Base-by-base conservation (phyloP, 345 rosid species). In the Turnera subulata region DNA sequence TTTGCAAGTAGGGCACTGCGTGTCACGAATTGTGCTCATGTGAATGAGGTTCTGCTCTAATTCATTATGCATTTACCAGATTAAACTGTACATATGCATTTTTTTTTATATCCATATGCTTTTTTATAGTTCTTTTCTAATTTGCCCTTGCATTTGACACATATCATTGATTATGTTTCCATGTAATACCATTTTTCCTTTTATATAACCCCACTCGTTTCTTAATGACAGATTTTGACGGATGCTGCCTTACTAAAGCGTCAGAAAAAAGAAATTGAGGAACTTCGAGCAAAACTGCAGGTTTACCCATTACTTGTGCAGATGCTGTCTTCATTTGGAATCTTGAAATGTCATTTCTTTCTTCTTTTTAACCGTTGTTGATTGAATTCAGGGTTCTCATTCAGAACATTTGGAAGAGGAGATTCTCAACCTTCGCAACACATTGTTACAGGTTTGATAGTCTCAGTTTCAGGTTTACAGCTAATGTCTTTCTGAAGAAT, bases 241-340 rank as follows among this genome's bases (percentile, higher is more conserved):
- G 96, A 92, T 79, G 96, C 95, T 68, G 98, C 98, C 69, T 61
- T 92, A 61, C 58, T 92, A 63, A 92, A 92, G 81, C 96, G 98
- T 44, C 98, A 89, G 64, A 92, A 92, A 83, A 92, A 84, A 75
- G 98, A 92, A 72, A 92, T 92, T 61, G 98, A 89, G 76, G 93
- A 92, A 76, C 96, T 92, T 72, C 83, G 95, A 62, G 87, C 89
- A 64, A 92, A 92, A 76, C 71, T 89, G 65, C 84, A 77, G 91
- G 98, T 83, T 59, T 20, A 63, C 44, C 17, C 19, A 43, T 46
- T 37, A 63, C 37, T 50, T 11, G 5, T 19, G 21, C 40, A 21
- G 39, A 42, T 33, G 12, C 10, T 18, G 11, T 35, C 53, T 12
- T 60, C 47, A 24, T 35, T 11, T 52, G 38, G 37, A 55, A 23